phyloP scores from a whole-genome alignment of 768 basidiomycete species.

The Psilocybe sp. region DNA sequence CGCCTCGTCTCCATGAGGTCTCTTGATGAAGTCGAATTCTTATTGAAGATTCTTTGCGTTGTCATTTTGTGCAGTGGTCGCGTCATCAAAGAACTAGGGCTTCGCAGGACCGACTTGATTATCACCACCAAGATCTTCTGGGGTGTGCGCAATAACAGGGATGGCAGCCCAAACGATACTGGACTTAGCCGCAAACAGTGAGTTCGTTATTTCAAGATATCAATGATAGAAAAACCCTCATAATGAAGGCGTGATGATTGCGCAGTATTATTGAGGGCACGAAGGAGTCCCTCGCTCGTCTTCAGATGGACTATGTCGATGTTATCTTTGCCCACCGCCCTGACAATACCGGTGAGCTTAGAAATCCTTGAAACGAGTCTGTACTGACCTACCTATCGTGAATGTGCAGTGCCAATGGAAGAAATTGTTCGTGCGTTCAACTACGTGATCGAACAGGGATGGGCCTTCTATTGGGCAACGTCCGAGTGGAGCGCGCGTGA shows the following conservation, averaged over 20 bases:
- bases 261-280: constrained; percentile 72
- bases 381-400: neutral
- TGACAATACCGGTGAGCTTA: constrained; percentile 46
- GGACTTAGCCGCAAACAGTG: constrained; percentile 62
- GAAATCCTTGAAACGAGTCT: neutral
- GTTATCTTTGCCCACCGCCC: constrained; percentile 70
- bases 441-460: constrained; percentile 69
- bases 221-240: neutral
- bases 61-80: constrained; percentile 44
- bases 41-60: too few relatives aligned
- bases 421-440: constrained; percentile 83
- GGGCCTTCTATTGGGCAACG: constrained; percentile 75
- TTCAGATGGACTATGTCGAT: constrained; percentile 75
- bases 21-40: neutral
- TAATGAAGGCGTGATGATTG: neutral
- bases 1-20: neutral
- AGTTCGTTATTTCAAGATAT: constrained; percentile 17
- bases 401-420: constrained; percentile 57
- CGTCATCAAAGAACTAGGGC: constrained; percentile 69
- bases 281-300: constrained; percentile 60
- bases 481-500: constrained; percentile 76
- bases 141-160: constrained; percentile 46
- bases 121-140: constrained; percentile 84
- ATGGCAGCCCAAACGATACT: constrained; percentile 46
- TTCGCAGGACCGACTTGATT: constrained; percentile 65